phyloP scores from a whole-genome alignment of 331 rosid genomes.

The Spiraea crenata region DNA sequence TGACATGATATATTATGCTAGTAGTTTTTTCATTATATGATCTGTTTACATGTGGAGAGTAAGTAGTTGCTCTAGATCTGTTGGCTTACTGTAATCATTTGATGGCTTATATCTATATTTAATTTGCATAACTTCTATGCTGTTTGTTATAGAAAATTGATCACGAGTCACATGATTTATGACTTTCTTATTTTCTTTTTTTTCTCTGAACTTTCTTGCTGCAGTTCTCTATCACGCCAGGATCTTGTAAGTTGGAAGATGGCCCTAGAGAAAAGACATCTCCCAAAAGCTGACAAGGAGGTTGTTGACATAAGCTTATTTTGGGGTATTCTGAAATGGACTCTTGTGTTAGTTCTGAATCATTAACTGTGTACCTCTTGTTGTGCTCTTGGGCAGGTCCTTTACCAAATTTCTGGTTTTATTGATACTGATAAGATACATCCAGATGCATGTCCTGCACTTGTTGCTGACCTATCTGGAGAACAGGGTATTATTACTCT shows the following conservation, averaged over 20 bases:
- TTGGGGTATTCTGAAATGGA: slow-evolving; percentile 12
- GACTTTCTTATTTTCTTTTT: slow-evolving; percentile 11
- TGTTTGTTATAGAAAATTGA: slow-evolving; percentile 21
- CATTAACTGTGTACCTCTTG: slow-evolving; percentile 25
- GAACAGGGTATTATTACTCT: slow-evolving; percentile 95
- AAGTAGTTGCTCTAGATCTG: background rate
- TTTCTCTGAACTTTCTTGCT: slow-evolving; percentile 32
- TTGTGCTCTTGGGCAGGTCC: slow-evolving; percentile 52
- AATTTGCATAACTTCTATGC: slow-evolving; percentile 12
- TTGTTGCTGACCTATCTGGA: slow-evolving; percentile 87
- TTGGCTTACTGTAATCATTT: background rate
- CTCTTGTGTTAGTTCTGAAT: slow-evolving; percentile 24
- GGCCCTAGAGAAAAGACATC: slow-evolving; percentile 85
- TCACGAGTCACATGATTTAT: slow-evolving; percentile 11
- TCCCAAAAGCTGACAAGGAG: slow-evolving; percentile 93
- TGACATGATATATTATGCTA: background rate
- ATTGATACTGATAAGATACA: slow-evolving; percentile 87
- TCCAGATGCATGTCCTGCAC: slow-evolving; percentile 95
- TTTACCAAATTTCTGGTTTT: slow-evolving; percentile 80
- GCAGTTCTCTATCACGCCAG: slow-evolving; percentile 93
- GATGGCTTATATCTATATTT: slow-evolving; percentile 2
- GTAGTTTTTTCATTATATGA: background rate
- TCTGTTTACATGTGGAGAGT: too few species aligned
- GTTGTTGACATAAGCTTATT: slow-evolving; percentile 42
- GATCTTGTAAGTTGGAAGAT: slow-evolving; percentile 99